phyloP scores from a whole-genome alignment of 2,329 filamentous ascomycete species.

The Aureobasidium mangrovei region DNA sequence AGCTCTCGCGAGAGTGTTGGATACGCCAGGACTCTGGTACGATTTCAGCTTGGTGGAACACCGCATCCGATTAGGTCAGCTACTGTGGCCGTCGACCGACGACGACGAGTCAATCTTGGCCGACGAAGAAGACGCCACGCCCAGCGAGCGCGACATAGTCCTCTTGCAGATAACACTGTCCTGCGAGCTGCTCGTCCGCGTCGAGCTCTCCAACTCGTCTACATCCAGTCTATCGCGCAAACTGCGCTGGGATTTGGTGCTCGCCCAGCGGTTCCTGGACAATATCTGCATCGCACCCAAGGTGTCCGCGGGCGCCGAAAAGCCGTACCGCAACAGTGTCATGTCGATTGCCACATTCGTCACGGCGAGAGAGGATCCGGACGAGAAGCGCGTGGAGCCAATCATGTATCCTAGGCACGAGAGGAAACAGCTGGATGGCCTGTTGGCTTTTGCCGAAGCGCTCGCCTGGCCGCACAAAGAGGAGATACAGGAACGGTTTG shows the following conservation, averaged over 20 bases:
- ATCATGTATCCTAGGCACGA: conserved; percentile 30
- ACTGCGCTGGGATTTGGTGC: conserved; percentile 48
- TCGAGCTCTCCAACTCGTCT: conserved; percentile 29
- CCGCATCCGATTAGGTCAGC: conserved; percentile 37
- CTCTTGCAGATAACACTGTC: conserved; percentile 47
- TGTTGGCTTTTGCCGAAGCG: conserved; percentile 42
- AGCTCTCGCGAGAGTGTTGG: conserved; percentile 35
- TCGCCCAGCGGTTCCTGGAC: conserved; percentile 44
- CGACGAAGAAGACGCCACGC: conserved; percentile 22
- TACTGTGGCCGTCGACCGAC: conserved; percentile 34
- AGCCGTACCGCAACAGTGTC: conserved; percentile 18
- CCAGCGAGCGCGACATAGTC: conserved; percentile 42
- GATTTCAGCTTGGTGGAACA: conserved; percentile 40
- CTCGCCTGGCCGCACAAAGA: conserved; percentile 40
- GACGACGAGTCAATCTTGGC: conserved; percentile 24
- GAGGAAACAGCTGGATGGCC: conserved; percentile 39
- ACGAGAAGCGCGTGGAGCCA: conserved; percentile 17
- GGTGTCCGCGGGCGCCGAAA: conserved; percentile 14
- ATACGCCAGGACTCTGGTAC: conserved; percentile 37
- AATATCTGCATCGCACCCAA: conserved; percentile 37
- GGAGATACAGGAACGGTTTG: conserved; percentile 15
- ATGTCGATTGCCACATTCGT: conserved; percentile 22
- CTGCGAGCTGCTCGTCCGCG: conserved; percentile 45
- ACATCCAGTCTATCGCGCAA: conserved; percentile 38
- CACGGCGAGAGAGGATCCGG: conserved; percentile 19